A percentile compares a stretch with the other conserved stretches of the same genome.
Conservation (phyloP, 768 basidiomycete species). For the Amyloporia xantha region DNA sequence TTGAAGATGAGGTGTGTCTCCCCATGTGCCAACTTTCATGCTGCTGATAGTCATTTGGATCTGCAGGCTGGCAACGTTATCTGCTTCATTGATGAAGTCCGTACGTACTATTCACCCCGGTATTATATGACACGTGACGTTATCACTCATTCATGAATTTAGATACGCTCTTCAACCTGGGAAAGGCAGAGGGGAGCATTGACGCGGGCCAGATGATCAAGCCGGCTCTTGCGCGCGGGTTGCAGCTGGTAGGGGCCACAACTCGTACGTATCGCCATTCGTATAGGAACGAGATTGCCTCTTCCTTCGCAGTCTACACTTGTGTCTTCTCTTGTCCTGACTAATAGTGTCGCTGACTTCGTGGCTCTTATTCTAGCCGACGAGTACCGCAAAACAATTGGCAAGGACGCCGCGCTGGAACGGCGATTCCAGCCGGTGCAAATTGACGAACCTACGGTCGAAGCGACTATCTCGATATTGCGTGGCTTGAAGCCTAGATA, state of each 20-base stretch:
- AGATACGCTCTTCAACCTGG: constrained; percentile 82
- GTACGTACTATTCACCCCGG: constrained; percentile 37
- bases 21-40: neutral
- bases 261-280: constrained; percentile 49
- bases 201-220: constrained; percentile 95
- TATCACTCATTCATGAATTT: neutral
- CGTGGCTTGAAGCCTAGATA: constrained; percentile 80
- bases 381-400: constrained; percentile 87
- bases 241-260: constrained; percentile 87
- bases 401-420: constrained; percentile 87
- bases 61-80: constrained; percentile 66
- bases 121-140: neutral
- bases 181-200: constrained; percentile 87
- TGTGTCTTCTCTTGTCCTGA: too few species aligned
- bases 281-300: neutral
- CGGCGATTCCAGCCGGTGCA: constrained; percentile 86
- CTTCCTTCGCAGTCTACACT: too few species aligned
- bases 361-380: too few species aligned
- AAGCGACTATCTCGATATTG: constrained; percentile 79
- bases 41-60: neutral
- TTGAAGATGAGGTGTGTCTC: constrained; percentile 65
- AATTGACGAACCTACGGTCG: constrained; percentile 85
- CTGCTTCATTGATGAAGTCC: constrained; percentile 93
- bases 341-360: too few species aligned
- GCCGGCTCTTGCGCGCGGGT: constrained; percentile 79